These are phyloP conservation scores for Breynia disticha DNA, from an alignment of 441 rosid genomes.

Conservation along the genomic window DNA sequence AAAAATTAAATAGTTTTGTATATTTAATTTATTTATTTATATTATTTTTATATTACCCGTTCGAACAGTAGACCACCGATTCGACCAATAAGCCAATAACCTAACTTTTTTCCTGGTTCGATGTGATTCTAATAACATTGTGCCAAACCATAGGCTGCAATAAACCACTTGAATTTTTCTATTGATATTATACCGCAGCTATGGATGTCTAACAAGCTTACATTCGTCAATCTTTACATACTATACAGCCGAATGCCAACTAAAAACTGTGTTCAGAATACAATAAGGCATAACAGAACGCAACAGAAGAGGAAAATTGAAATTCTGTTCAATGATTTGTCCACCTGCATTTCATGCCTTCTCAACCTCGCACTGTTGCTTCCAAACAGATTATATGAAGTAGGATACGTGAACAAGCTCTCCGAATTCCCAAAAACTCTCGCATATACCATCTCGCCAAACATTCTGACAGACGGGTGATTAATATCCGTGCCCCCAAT, in stretches of 20 bases:
- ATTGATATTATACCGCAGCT: not conserved
- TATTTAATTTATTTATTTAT: too few relatives aligned
- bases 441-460: slow-evolving; percentile 61
- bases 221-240: slow-evolving; percentile 9
- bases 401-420: slow-evolving; percentile 35
- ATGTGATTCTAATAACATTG: too few relatives aligned
- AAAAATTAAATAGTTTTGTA: too few relatives aligned
- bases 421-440: slow-evolving; percentile 54
- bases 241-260: not conserved
- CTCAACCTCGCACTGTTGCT: slow-evolving; percentile 49
- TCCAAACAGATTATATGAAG: slow-evolving; percentile 37
- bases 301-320: slow-evolving; percentile 70
- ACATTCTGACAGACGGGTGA: slow-evolving; percentile 52
- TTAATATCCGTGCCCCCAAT: slow-evolving; percentile 36
- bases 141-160: too few relatives aligned
- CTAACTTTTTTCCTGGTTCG: too few relatives aligned
- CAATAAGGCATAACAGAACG: slow-evolving; percentile 58
- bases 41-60: too few relatives aligned
- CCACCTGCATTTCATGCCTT: slow-evolving; percentile 56
- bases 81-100: too few relatives aligned
- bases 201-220: slow-evolving; percentile 3
- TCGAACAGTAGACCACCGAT: too few relatives aligned
- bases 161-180: too few relatives aligned
- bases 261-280: slow-evolving; percentile 33
- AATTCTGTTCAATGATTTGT: slow-evolving; percentile 64